Base-by-base conservation (phyloP, 2,329 filamentous ascomycete species). In the Fusarium sp. region DNA sequence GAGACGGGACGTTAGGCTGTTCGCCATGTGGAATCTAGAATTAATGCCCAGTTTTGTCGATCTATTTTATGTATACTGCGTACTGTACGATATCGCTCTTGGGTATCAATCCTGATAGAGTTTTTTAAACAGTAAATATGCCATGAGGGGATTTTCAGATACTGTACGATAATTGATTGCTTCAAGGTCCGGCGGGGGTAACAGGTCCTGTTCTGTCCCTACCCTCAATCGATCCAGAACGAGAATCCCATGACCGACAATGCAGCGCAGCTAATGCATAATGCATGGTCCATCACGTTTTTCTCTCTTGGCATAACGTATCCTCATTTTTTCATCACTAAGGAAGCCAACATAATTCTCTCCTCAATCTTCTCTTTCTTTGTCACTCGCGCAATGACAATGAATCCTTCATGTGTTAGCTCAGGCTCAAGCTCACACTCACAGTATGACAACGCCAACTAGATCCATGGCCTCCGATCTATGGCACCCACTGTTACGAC, bases 11-110 rank as follows among this genome's bases (percentile, higher is more conserved):
- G 30, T 66, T 61, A 37, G 61, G 55, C 34, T 42, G 27, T 47
- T 30, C 49, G 50, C 11, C 14, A 10, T 20, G 13, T 25, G 28
- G 45, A 37, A 53, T 54, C 42, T 48, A 30, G 58, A 71, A 34
- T 71, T 60, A 43, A 59, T 71, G 67, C 67, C 67, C 67, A 71
- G 66, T 68, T 45, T 51, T 70, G 67, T 60, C 67, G 67, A 70
- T 71, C 67, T 53, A 69, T 71, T 57, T 53, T 18, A 51, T 45
- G 43, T 18, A 28, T 28, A 42, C 25, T 30, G 13, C 13, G 16
- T 48, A 37, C 34, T 37, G 34, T 37, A n/a, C 18, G 18, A 18
- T 37, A 37, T 37, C 18, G 34, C 9, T 62, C 32, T 66, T 66
- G 63, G 62, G 62, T 66, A 62, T 55, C 63, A 66, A 60, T 60